Conservation (phyloP, 345 rosid genomes). For the Erucastrum elatum region DNA sequence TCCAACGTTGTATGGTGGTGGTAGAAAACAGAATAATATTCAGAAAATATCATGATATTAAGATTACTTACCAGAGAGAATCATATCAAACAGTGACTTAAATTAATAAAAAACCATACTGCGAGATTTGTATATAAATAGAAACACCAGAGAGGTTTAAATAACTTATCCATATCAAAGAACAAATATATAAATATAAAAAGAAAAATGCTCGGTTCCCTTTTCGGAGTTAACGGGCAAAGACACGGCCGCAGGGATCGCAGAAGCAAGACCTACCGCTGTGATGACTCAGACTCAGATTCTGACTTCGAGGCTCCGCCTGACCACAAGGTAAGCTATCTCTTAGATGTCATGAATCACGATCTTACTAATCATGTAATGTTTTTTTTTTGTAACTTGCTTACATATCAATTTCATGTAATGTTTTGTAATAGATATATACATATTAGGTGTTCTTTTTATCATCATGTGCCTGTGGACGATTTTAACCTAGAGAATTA, state of each 20-base stretch:
- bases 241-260: neutral
- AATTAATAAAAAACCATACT: neutral
- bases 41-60: conserved; percentile 5
- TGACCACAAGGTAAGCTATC: neutral
- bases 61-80: neutral
- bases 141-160: neutral
- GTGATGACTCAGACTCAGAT: neutral
- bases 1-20: conserved; percentile 32
- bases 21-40: conserved; percentile 28
- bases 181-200: neutral
- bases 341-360: neutral
- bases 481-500: neutral
- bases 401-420: neutral
- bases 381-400: neutral
- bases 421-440: neutral
- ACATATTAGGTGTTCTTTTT: neutral
- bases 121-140: neutral
- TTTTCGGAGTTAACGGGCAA: neutral
- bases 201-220: neutral
- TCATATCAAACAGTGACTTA: neutral
- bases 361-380: neutral
- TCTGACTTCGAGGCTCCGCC: neutral
- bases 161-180: neutral
- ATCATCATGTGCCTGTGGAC: neutral
- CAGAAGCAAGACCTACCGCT: neutral